Base-by-base conservation (phyloP, 2,329 filamentous ascomycete genomes). In the Penicillium sp. region DNA sequence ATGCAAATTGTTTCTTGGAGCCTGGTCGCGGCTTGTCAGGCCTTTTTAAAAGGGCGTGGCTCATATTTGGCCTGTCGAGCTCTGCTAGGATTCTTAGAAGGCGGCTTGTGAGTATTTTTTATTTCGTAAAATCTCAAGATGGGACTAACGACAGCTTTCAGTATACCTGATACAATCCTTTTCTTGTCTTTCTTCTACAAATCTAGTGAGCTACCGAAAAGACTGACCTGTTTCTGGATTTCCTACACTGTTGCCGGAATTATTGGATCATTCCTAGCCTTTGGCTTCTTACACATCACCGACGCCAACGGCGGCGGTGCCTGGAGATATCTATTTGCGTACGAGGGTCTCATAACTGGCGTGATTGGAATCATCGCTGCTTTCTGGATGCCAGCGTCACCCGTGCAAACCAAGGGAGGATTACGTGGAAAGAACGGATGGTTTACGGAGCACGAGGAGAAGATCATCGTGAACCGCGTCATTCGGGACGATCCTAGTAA, bases 121-220 rank as follows among this genome's bases (percentile, higher is more conserved):
- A 8, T 8, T 8, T 9, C n/a, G 13, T 9, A 28, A 6, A 28
- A 41, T 19, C 3, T 13, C 7, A 19, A 29, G 9, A 29, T 40
- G 9, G n/a, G 3, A 4, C n/a, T 41, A 15, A 41, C 2, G 6
- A 9, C 15, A 3, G 3, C 12, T 29, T 13, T 1, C 7, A 47
- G 45, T 31, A 47, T 47, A 10, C 45, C 45, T 5, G 45, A 47
- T 13, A 47, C 60, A 6, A 60, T 65, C 13, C 50, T 66, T 0
- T 87, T 82, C 64, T 69, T 86, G 5, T 80, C 78, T 5, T 87
- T 87, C 64, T 88, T 83, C 63, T 88, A 87, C 69, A 87, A 78
- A 41, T 77, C 77, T 1, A 73, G 73, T 42, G 84, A 88, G 63
- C 72, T 88, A 0, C 82, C 84, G 0, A 74, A 75, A 10, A 75